These are phyloP conservation scores for Epithele typhae DNA, from an alignment of 768 basidiomycete species.

Conservation along the genomic window DNA sequence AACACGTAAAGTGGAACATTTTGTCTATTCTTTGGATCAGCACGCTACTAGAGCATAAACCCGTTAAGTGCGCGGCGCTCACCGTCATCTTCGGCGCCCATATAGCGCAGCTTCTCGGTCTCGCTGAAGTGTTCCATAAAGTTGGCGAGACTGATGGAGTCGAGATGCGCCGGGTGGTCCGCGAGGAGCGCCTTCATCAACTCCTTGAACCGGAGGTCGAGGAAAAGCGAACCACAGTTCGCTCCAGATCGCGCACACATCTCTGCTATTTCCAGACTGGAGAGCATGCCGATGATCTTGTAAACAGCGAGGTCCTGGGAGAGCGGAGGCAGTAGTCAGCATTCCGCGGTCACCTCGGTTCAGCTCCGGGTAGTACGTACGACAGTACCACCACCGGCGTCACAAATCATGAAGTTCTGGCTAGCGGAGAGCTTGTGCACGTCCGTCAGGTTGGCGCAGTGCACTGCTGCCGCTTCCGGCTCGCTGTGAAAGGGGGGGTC, in stretches of 20 bases:
- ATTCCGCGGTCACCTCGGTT: too few species aligned
- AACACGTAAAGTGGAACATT: conserved; percentile 87
- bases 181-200: conserved; percentile 71
- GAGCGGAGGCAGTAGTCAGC: neutral
- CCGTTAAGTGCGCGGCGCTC: conserved; percentile 17
- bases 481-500: conserved; percentile 34
- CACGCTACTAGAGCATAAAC: neutral
- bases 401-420: conserved; percentile 89
- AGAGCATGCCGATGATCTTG: conserved; percentile 73
- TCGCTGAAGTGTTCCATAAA: conserved; percentile 90
- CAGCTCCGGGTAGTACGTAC: conserved; percentile 31
- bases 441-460: conserved; percentile 78
- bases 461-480: conserved; percentile 87
- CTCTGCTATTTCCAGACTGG: conserved; percentile 87
- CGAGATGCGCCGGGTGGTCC: conserved; percentile 85
- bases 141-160: conserved; percentile 75
- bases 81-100: conserved; percentile 75
- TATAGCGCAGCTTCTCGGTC: conserved; percentile 79
- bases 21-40: conserved; percentile 46
- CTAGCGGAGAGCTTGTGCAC: conserved; percentile 74
- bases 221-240: conserved; percentile 83
- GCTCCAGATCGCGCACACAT: conserved; percentile 85
- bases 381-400: conserved; percentile 80
- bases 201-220: conserved; percentile 82
- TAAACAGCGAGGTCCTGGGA: conserved; percentile 42